Conservation (phyloP, 2,329 filamentous ascomycete genomes). For the Colletotrichum karsti region DNA sequence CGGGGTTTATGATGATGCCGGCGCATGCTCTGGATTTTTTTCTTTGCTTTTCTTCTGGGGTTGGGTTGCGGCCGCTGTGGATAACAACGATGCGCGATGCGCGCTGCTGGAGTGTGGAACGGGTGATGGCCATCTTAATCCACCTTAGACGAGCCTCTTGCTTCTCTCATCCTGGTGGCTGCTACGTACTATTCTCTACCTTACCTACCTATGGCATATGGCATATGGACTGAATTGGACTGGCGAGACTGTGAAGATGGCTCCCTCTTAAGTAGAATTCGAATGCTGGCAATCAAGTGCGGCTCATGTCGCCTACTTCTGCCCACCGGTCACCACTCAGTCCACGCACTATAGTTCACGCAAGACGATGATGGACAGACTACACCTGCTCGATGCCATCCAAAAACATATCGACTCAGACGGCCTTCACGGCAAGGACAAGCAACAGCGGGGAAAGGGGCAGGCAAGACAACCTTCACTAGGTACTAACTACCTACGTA, state of each 20-base stretch:
- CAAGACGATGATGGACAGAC: no score
- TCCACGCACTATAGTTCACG: no score
- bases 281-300: no score
- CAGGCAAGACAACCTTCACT: background rate
- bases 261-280: no score
- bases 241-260: no score
- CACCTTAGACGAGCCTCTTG: background rate
- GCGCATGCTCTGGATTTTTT: background rate
- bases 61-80: conserved; percentile 17
- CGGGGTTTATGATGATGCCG: background rate
- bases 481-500: no score
- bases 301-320: no score
- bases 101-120: conserved; percentile 7
- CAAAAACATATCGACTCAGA: no score
- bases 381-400: no score
- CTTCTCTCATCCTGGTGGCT: background rate
- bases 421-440: no score
- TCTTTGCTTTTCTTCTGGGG: background rate
- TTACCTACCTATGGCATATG: background rate
- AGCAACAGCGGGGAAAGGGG: background rate
- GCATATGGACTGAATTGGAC: no score
- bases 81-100: conserved; percentile 12
- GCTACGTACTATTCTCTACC: background rate
- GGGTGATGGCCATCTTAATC: background rate
- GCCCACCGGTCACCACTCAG: no score